phyloP scores from a whole-genome alignment of 2,329 filamentous ascomycete species.

The Pseudofabraea citricarpa region DNA sequence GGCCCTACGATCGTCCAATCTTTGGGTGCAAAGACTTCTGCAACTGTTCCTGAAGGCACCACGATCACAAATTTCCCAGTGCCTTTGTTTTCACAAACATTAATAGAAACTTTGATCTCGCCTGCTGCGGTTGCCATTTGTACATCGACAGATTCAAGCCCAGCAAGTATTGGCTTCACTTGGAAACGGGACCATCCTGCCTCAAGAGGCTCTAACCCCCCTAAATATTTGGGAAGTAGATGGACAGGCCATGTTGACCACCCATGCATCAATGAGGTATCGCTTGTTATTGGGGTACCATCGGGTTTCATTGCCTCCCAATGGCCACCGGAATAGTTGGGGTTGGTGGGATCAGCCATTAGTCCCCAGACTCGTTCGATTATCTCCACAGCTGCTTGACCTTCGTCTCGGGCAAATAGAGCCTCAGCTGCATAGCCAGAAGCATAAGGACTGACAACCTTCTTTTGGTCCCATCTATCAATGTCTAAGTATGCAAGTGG shows the following conservation, averaged over 20 bases:
- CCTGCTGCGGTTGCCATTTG: constrained; percentile 9
- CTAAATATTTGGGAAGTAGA: constrained; percentile 17
- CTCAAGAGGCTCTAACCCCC: constrained; percentile 13
- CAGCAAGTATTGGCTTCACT: constrained; percentile 16
- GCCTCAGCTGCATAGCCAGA: constrained; percentile 17
- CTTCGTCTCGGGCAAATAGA: constrained; percentile 8
- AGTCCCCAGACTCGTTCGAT: constrained; percentile 16
- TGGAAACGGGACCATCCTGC: constrained; percentile 12
- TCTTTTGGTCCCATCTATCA: constrained; percentile 10
- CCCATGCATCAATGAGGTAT: constrained; percentile 19
- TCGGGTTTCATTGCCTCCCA: constrained; percentile 18
- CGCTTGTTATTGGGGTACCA: constrained; percentile 10
- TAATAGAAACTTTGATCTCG: constrained; percentile 8
- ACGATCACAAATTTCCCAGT: constrained; percentile 8
- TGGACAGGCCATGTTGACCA: constrained; percentile 19
- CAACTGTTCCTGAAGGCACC: constrained; percentile 10
- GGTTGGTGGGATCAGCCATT: constrained; percentile 14
- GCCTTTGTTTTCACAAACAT: constrained; percentile 7
- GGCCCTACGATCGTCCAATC: constrained; percentile 11
- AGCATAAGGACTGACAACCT: constrained; percentile 17
- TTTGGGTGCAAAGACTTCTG: constrained; percentile 8
- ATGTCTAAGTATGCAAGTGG: constrained; percentile 13
- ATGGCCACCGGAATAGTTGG: constrained; percentile 18
- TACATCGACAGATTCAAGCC: constrained; percentile 11
- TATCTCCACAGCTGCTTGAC: constrained; percentile 9